phyloP scores from a whole-genome alignment of 192 early-diverging fungal genomes.

The Coemansia sp. region DNA sequence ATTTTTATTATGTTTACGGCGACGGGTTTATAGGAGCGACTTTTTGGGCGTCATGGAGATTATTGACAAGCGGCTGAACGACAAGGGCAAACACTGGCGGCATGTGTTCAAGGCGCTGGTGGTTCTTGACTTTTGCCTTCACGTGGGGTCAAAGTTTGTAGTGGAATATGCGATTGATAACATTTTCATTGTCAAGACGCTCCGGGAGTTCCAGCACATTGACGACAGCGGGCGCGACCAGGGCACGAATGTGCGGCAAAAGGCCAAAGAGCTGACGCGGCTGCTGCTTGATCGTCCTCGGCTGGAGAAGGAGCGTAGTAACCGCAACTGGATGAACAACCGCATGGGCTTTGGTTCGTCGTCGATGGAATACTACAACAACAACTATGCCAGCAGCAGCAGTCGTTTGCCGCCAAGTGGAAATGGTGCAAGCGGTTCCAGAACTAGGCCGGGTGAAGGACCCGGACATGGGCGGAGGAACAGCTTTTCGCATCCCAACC shows the following conservation, averaged over 20 bases:
- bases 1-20: too few species aligned
- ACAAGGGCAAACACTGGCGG: constrained; percentile 96
- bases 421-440: constrained; percentile 3
- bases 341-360: constrained; percentile 52
- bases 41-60: constrained; percentile 98
- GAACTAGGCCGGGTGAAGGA: not conserved
- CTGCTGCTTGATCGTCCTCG: constrained; percentile 74
- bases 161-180: constrained; percentile 86
- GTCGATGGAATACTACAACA: constrained; percentile 10
- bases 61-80: constrained; percentile 94
- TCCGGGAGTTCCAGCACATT: constrained; percentile 94
- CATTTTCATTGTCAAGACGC: constrained; percentile 88
- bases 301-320: constrained; percentile 70
- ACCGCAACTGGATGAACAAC: constrained; percentile 59
- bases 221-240: constrained; percentile 90
- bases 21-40: constrained; percentile 60
- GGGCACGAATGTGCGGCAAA: constrained; percentile 89
- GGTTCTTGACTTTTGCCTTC: constrained; percentile 80
- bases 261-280: constrained; percentile 83
- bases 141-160: constrained; percentile 80
- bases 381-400: constrained; percentile 36
- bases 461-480: constrained; percentile 23
- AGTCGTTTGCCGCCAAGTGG: constrained; percentile 21
- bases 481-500: constrained; percentile 17
- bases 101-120: constrained; percentile 95